Percentiles rank a stretch among this genome's conserved stretches.
phyloP scores from a whole-genome alignment of 257 asterid species.

The Salvia rosmarinus region DNA sequence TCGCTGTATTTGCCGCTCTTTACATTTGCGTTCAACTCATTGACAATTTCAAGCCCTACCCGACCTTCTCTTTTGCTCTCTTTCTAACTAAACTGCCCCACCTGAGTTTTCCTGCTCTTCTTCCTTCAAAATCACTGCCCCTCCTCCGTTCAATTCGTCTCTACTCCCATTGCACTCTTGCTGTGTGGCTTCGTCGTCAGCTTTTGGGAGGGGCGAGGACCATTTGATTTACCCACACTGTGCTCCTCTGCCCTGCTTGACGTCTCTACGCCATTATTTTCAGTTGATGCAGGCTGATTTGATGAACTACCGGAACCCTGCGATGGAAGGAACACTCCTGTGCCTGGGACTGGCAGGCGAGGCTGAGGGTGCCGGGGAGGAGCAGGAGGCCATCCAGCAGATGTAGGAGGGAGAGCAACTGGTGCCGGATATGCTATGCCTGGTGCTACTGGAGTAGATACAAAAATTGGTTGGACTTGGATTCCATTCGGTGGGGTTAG shows the following conservation, averaged over 20 bases:
- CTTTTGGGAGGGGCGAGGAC: slow-evolving; percentile 25
- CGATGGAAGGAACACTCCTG: slow-evolving; percentile 88
- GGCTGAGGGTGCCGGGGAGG: slow-evolving; percentile 63
- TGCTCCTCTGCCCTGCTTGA: slow-evolving; percentile 37
- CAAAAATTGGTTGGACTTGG: slow-evolving; percentile 63
- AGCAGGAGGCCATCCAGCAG: slow-evolving; percentile 58
- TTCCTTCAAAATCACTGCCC: slow-evolving; percentile 34
- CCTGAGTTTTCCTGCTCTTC: slow-evolving; percentile 36
- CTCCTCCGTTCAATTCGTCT: slow-evolving; percentile 32
- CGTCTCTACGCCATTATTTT: slow-evolving; percentile 33
- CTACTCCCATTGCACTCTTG: slow-evolving; percentile 51
- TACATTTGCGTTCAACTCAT: slow-evolving; percentile 63
- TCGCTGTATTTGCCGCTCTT: slow-evolving; percentile 53
- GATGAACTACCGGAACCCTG: slow-evolving; percentile 53
- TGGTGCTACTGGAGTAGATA: slow-evolving; percentile 50
- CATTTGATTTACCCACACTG: slow-evolving; percentile 33
- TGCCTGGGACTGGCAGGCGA: slow-evolving; percentile 71
- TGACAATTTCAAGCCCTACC: slow-evolving; percentile 40
- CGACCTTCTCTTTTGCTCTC: neutral
- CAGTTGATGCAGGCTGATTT: slow-evolving; percentile 43
- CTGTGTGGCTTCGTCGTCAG: slow-evolving; percentile 19
- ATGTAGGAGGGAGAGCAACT: slow-evolving; percentile 53
- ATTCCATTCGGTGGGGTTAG: slow-evolving; percentile 51
- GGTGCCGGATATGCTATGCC: slow-evolving; percentile 66
- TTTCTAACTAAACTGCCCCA: slow-evolving; percentile 36